Evolutionary conservation across 495 filamentous ascomycete species (phyloP), one percentile per base, ranked within the genome.

Genomic region (Viridothelium virens): DNA sequence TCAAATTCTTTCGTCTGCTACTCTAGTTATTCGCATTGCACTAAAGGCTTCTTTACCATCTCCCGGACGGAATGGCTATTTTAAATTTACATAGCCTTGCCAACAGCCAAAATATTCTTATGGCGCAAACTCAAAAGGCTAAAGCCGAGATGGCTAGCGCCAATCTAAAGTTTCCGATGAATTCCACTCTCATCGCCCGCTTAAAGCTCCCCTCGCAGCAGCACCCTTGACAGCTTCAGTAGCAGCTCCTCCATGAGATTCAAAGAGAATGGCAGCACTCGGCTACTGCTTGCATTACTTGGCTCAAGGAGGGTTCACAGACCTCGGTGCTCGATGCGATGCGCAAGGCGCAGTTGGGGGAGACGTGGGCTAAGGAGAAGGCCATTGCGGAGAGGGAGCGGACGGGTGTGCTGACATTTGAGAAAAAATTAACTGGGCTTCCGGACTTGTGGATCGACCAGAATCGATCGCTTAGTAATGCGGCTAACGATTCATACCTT

Each of bases 271-370:
- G 2, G 47, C 64, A 0, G 82, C 78, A 25, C 89, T 73, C 88
- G 91, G 75, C 89, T 95, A 66, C 87, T 87, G 44, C 81, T 96
- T 7, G 87, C 87, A 14, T 79, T 84, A 47, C 73, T 93, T 71
- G 97, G 96, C 76, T 76, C 81, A 2, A 84, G 86, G 69, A 95
- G 94, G 25, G 25, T 25, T 25, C 78, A 88, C 91, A 59, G 85
- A 85, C 63, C 82, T 85, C 68, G 96, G 96, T 18, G 71, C 81
- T 84, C n/a, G 89, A 95, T 69, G 85, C 88, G 33, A 86, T 96
- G 6, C 90, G 92, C 62, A 87, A 89, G 75, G 92, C 92, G 5
- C 89, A 96, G 75, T 77, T 94, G 33, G 85, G 84, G 68, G 93
- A 97, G 79, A 81, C 86, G 16, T 63, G 69, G 1, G 68, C 67